phyloP scores from a whole-genome alignment of 805 yeast genomes.

The Lipomyces mesembrius region DNA sequence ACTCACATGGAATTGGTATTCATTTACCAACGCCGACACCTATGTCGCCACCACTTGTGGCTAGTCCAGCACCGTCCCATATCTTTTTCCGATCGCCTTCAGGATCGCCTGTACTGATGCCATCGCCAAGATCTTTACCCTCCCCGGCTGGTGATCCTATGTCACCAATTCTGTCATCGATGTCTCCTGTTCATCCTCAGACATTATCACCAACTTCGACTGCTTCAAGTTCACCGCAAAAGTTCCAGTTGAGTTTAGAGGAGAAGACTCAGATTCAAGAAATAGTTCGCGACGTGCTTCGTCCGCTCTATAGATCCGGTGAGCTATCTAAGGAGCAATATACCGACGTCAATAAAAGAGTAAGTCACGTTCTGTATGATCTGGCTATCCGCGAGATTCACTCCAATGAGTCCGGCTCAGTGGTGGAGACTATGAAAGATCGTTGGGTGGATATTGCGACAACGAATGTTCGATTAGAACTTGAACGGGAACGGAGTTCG shows the following conservation, averaged over 20 bases:
- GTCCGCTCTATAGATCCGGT: constrained; percentile 54
- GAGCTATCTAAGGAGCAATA: constrained; percentile 51
- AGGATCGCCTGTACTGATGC: constrained; percentile 26
- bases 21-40: constrained; percentile 29
- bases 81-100: constrained; percentile 27
- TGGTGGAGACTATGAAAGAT: constrained; percentile 9
- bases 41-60: constrained; percentile 24
- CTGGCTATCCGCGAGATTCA: constrained; percentile 9
- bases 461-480: constrained; percentile 20
- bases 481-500: constrained; percentile 10
- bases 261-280: constrained; percentile 64
- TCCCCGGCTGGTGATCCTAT: constrained; percentile 27
- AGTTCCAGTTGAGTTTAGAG: constrained; percentile 18
- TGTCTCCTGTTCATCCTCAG: background rate
- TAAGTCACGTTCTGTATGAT: constrained; percentile 62
- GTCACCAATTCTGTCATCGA: constrained; percentile 16
- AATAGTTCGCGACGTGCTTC: constrained; percentile 58
- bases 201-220: constrained; percentile 7
- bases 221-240: constrained; percentile 4
- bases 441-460: constrained; percentile 23
- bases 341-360: constrained; percentile 63
- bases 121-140: constrained; percentile 22
- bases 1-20: constrained; percentile 6
- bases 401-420: background rate
- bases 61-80: constrained; percentile 15